Base-by-base conservation (phyloP, 164 flowering plant genomes). In the Vitis rotundifolia region DNA sequence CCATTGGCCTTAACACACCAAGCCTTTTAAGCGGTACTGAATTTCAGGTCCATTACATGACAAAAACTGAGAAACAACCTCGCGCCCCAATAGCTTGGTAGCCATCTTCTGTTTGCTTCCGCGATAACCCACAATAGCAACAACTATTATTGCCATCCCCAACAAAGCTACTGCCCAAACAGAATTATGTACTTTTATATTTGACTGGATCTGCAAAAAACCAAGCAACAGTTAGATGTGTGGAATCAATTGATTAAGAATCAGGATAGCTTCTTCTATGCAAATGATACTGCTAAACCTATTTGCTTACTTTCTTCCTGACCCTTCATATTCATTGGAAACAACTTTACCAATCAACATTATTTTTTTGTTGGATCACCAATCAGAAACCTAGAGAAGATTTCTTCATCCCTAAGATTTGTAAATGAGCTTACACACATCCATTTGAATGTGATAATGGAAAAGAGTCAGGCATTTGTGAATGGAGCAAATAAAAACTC, bases 71-170 rank as follows among this genome's bases (percentile, higher is more conserved):
- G 11, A 28, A 14, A 58, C 62, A 31, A 9, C 12, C 19, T 71
- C 52, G 71, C 16, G 16, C 48, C 22, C 8, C 2, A 67, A 80
- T 68, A 16, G 76, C 16, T 51, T 78, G 51, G 69, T 83, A 82
- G 19, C 79, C 83, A 64, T 74, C 80, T 57, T 63, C 81, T 22
- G 37, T 58, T 71, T 63, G 61, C 16, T 72, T 73, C 64, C 53
- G 3, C n/a, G 51, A 59, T 68, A 74, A 58, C 16, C 67, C 4
- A 80, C 44, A 29, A 63, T 74, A 31, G 75, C 64, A 48, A 61
- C 64, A 19, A 75, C 8, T 31, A 66, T 68, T 9, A 80, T 31
- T 19, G 69, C 85, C 44, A 80, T 66, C 59, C 82, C 86, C 11
- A 71, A 29, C 52, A 81, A n/a, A 66, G 68, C 79, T 44, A 74